Evolutionary conservation across 192 early-diverging fungal species (phyloP).

Genomic region (Backusella luteola): DNA sequence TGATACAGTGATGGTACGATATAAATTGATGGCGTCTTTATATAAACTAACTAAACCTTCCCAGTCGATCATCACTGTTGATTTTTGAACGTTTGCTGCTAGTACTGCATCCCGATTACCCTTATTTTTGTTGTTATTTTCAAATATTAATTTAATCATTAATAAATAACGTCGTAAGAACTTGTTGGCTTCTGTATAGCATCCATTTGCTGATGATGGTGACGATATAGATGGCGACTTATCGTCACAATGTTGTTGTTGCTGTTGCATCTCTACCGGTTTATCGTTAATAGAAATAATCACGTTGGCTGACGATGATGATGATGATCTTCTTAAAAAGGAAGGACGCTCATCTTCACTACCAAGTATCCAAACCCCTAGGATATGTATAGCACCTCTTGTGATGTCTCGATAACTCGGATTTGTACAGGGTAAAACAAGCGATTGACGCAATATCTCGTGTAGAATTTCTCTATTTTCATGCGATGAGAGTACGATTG

Average conservation of each 20-base stretch:
- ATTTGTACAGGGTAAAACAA: slow-evolving; percentile 56
- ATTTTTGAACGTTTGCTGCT: background rate
- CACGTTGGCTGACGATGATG: slow-evolving; percentile 7
- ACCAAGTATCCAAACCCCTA: slow-evolving; percentile 66
- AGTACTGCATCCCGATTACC: background rate
- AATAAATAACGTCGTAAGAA: slow-evolving; percentile 73
- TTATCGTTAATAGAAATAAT: slow-evolving; percentile 4
- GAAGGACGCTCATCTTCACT: slow-evolving; percentile 68
- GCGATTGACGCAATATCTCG: slow-evolving; percentile 69
- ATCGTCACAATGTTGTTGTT: background rate
- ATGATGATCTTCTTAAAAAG: slow-evolving; percentile 50
- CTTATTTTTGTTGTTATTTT: slow-evolving; percentile 38
- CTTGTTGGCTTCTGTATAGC: slow-evolving; percentile 50
- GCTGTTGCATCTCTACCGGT: background rate
- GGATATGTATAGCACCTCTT: slow-evolving; percentile 60
- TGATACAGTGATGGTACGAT: slow-evolving; percentile 54
- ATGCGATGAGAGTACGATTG: slow-evolving; percentile 53
- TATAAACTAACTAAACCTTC: slow-evolving; percentile 55
- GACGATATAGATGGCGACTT: background rate
- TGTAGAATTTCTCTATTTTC: slow-evolving; percentile 74
- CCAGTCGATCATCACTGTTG: slow-evolving; percentile 25
- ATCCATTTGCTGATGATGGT: slow-evolving; percentile 21
- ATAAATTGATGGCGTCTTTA: slow-evolving; percentile 67
- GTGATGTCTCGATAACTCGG: slow-evolving; percentile 62
- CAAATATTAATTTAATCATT: slow-evolving; percentile 62